phyloP scores from a whole-genome alignment of 305 asterid genomes.

The Fraxinus albicans region DNA sequence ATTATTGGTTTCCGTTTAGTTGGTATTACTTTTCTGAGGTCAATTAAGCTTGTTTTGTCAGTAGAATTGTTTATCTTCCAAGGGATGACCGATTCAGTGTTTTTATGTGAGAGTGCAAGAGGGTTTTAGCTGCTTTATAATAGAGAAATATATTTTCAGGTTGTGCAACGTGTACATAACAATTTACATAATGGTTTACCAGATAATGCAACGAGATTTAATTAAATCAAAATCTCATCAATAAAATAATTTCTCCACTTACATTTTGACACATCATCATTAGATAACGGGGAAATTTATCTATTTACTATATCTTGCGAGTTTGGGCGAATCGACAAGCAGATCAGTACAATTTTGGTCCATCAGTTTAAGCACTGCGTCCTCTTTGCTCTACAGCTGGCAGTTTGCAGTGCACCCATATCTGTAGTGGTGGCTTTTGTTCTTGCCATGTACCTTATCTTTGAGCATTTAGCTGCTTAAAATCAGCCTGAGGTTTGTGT shows the following conservation, averaged over 20 bases:
- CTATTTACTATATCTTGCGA: constrained; percentile 33
- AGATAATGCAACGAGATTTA: too few relatives aligned
- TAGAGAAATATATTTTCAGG: background rate
- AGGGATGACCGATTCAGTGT: background rate
- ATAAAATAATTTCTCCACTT: too few relatives aligned
- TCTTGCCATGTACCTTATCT: constrained; percentile 72
- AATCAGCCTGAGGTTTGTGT: constrained; percentile 83
- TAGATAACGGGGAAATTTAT: too few relatives aligned
- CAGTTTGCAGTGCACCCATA: constrained; percentile 70
- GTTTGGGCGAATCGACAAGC: constrained; percentile 53
- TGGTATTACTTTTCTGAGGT: background rate
- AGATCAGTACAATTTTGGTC: constrained; percentile 48
- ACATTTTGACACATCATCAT: too few relatives aligned
- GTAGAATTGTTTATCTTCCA: background rate
- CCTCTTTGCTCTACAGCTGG: constrained; percentile 61
- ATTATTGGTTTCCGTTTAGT: background rate
- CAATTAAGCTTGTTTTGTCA: background rate
- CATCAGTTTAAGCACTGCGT: constrained; percentile 31
- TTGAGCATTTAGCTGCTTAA: constrained; percentile 90
- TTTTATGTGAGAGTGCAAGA: background rate
- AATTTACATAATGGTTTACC: too few relatives aligned
- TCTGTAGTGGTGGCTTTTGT: constrained; percentile 73
- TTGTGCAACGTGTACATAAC: too few relatives aligned
- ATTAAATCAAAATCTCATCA: too few relatives aligned
- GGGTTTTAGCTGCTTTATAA: constrained; percentile 1